A percentile compares a stretch with the other conserved stretches of the same genome.
Evolutionary conservation across 2,329 filamentous ascomycete species (phyloP).

Genomic region (Aspergillus calidoustus): DNA sequence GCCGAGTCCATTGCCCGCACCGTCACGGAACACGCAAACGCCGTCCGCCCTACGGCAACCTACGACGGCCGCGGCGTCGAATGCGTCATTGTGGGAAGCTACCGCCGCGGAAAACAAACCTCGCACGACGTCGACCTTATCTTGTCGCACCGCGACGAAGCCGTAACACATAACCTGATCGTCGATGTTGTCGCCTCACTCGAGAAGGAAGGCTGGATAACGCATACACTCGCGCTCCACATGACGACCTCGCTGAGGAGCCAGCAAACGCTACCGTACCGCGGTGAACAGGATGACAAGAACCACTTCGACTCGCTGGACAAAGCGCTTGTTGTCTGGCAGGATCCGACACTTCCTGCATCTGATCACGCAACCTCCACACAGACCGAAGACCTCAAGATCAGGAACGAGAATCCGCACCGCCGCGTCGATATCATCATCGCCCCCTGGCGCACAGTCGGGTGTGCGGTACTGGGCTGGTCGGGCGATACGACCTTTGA

Average conservation of each 20-base stretch:
- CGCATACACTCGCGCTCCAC: slow-evolving; percentile 76
- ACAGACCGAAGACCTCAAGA: slow-evolving; percentile 9
- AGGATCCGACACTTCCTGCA: slow-evolving; percentile 63
- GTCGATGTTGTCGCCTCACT: slow-evolving; percentile 71
- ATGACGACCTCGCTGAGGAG: slow-evolving; percentile 72
- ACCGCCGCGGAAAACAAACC: slow-evolving; percentile 74
- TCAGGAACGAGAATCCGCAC: slow-evolving; percentile 64
- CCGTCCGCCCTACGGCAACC: slow-evolving; percentile 57
- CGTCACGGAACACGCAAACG: slow-evolving; percentile 70
- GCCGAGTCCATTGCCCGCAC: slow-evolving; percentile 69
- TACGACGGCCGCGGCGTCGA: slow-evolving; percentile 53
- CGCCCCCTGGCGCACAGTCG: slow-evolving; percentile 83
- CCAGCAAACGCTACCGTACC: slow-evolving; percentile 66
- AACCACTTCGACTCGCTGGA: slow-evolving; percentile 81
- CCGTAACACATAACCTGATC: slow-evolving; percentile 71
- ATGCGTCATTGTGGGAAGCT: slow-evolving; percentile 75
- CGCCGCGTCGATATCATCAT: slow-evolving; percentile 91
- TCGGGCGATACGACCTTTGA: slow-evolving; percentile 87
- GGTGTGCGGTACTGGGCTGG: slow-evolving; percentile 89
- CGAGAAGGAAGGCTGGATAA: slow-evolving; percentile 72
- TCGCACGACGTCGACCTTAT: slow-evolving; percentile 87
- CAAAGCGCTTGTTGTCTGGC: slow-evolving; percentile 93
- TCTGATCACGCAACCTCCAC: slow-evolving; percentile 26
- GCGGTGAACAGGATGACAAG: slow-evolving; percentile 36
- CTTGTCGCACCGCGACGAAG: slow-evolving; percentile 75